Percentiles rank a stretch among this genome's conserved stretches.
phyloP scores from a whole-genome alignment of 75 land plant genomes.

The Pinus tabuliformis region DNA sequence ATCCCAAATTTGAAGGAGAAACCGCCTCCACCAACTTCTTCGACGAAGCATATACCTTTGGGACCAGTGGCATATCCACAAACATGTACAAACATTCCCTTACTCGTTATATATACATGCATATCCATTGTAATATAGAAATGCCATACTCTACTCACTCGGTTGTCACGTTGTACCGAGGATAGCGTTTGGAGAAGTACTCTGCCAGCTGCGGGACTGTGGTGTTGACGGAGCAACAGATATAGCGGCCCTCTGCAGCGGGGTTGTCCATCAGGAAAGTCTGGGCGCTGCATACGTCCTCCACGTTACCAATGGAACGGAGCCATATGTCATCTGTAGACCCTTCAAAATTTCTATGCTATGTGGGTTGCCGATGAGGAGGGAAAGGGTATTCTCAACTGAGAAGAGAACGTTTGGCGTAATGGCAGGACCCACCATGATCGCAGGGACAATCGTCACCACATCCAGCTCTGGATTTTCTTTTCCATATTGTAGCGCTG shows the following conservation, averaged over 20 bases:
- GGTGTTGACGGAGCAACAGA: background rate
- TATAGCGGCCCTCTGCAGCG: slow-evolving; percentile 11
- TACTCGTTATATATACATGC: no score
- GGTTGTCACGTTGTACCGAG: background rate
- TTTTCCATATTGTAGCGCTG: slow-evolving; percentile 38
- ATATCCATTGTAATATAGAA: no score
- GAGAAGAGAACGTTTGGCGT: background rate
- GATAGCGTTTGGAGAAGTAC: background rate
- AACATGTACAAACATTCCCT: no score
- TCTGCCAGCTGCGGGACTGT: background rate
- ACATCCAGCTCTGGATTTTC: slow-evolving; percentile 40
- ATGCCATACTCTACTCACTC: no score
- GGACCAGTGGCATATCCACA: no score
- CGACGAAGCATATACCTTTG: no score
- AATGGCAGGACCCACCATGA: slow-evolving; percentile 45
- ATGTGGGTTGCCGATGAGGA: background rate
- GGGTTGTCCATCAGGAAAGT: slow-evolving; percentile 27
- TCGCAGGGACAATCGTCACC: slow-evolving; percentile 40
- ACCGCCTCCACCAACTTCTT: no score
- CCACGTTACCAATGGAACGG: slow-evolving; percentile 19
- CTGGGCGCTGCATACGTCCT: slow-evolving; percentile 36
- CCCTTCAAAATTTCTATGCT: background rate
- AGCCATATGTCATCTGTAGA: background rate
- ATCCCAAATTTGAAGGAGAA: no score
- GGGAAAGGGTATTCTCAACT: background rate